Evolutionary conservation across 2,329 filamentous ascomycete species (phyloP).

Genomic region (Chrysoporthe cubensis): DNA sequence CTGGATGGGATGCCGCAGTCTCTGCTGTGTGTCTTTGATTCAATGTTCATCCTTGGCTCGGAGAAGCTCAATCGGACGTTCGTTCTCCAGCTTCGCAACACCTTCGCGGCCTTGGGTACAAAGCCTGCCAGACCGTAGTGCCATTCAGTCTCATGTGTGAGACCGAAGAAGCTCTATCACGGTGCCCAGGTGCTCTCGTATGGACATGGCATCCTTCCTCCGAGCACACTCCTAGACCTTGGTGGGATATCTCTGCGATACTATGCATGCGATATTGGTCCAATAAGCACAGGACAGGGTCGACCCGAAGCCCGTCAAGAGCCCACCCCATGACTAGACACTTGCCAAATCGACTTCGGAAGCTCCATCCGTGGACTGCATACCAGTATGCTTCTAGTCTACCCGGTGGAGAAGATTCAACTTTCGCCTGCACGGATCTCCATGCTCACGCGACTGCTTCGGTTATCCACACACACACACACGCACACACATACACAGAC

Average conservation of each 20-base stretch:
- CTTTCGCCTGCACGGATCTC: neutral
- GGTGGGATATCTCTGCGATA: neutral
- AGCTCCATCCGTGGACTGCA: constrained; percentile 11
- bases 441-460: neutral
- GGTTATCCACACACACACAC: neutral
- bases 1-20: neutral
- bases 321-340: neutral
- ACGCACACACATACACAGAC: neutral
- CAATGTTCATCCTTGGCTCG: neutral
- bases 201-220: neutral
- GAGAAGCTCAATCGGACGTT: neutral
- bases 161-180: neutral
- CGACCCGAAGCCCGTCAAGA: neutral
- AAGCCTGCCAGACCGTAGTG: neutral
- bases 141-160: neutral
- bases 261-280: neutral
- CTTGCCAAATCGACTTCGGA: constrained; percentile 16
- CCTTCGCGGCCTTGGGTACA: neutral
- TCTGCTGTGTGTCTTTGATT: neutral
- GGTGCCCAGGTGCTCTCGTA: neutral
- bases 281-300: neutral
- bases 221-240: neutral
- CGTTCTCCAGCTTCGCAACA: neutral
- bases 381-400: neutral
- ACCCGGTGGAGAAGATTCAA: neutral